Evolutionary conservation across 495 filamentous ascomycete genomes (phyloP), one percentile per base, ranked within the genome.

Genomic region (Penicillium cosmopolitanum): DNA sequence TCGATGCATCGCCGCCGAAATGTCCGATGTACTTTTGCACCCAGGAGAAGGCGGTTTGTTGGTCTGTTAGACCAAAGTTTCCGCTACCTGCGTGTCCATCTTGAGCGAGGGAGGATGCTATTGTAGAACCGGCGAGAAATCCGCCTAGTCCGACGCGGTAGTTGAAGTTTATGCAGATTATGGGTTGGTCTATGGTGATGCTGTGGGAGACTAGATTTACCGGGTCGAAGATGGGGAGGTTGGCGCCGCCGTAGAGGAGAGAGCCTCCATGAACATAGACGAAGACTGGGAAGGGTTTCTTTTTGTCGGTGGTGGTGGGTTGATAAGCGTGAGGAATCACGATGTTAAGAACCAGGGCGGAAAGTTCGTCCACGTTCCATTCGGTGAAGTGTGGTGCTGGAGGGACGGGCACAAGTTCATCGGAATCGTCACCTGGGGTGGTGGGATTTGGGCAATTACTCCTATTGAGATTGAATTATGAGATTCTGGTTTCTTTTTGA

Each of bases 1-100:
- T 83, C 7, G 77, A 53, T 0, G 85, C 80, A 63, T 91, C 83
- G 31, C 89, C 88, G 19, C 87, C 88, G 42, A 92, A 85, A 44
- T 59, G 50, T 5, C 64, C 57, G 18, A 88, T 85, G 57, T 89
- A 75, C 10, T 50, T 56, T 47, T 74, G 67, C 1, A 72, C 59
- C 71, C 69, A 74, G 21, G 70, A 65, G 50, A 74, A 69, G 1
- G 64, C 69, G 11, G 67, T 58, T 18, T 68, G 60, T 52, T 74
- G 69, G 48, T 74, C 69, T n/a, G 67, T 72, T 53, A 74, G 63
- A 6, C 69, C 69, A 48, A 72, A 72, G 51, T 74, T 74, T 13
- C 70, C 70, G 43, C 64, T 66, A 0, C 70, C 70, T 6, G 51
- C 25, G 21, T 56, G 38, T 13, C 68, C 66, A 18, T 73, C 66